Evolutionary conservation across 2,329 filamentous ascomycete genomes (phyloP).

Genomic region (Hortaea werneckii): DNA sequence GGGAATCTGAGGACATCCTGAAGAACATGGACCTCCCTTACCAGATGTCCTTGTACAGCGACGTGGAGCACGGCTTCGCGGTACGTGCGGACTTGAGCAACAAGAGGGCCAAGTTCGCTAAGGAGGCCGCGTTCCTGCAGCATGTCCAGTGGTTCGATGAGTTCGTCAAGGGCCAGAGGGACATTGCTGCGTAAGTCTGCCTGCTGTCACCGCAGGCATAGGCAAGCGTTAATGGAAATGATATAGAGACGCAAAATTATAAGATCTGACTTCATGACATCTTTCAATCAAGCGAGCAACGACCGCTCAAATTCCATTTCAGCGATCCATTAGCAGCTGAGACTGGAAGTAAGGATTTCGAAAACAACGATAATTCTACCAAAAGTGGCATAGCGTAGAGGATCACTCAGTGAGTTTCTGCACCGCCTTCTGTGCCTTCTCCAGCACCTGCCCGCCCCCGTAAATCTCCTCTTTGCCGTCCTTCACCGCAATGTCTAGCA

Average conservation of each 20-base stretch:
- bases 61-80: conserved; percentile 64
- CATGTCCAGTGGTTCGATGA: conserved; percentile 68
- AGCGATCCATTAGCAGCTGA: too few species aligned
- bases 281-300: too few species aligned
- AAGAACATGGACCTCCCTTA: conserved; percentile 47
- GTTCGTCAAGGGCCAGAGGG: conserved; percentile 35
- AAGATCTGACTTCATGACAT: too few species aligned
- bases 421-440: neutral
- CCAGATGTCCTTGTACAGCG: conserved; percentile 67
- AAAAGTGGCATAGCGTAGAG: too few species aligned
- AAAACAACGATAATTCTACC: too few species aligned
- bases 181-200: conserved; percentile 5
- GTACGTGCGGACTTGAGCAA: conserved; percentile 55
- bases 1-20: conserved; percentile 51
- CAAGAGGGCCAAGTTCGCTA: conserved; percentile 54
- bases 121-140: conserved; percentile 73
- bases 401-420: too few species aligned
- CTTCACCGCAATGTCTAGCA: neutral
- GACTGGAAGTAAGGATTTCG: too few species aligned
- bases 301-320: too few species aligned
- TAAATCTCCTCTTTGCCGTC: neutral
- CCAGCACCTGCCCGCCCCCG: neutral
- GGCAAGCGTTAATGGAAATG: too few species aligned
- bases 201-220: neutral
- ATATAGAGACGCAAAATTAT: too few species aligned